A percentile compares a stretch with the other conserved stretches of the same genome.
Conservation (phyloP, 495 filamentous ascomycete genomes). For the Neohortaea acidophila region DNA sequence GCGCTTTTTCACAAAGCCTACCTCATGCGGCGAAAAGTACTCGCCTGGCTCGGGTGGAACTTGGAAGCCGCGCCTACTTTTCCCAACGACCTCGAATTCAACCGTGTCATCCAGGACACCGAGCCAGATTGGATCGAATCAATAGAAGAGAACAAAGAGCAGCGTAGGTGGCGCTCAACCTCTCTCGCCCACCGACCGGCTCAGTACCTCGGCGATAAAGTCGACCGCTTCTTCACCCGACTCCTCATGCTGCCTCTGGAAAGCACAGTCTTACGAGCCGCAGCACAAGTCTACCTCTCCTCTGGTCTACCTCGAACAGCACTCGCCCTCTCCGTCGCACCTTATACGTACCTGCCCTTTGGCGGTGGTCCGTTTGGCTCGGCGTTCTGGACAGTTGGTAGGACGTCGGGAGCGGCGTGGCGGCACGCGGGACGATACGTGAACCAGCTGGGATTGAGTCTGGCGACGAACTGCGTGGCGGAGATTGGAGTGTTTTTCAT, state of each 20-base stretch:
- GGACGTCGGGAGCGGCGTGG: neutral
- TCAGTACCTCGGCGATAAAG: neutral
- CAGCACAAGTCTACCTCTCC: neutral
- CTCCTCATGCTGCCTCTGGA: conserved; percentile 5
- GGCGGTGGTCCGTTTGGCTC: neutral
- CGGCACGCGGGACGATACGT: neutral
- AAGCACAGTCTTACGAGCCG: conserved; percentile 4
- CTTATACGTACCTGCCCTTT: neutral
- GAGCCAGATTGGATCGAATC: too few species aligned
- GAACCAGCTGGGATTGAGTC: conserved; percentile 8
- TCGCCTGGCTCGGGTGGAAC: neutral
- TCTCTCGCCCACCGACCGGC: conserved; percentile 1
- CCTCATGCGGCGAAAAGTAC: neutral
- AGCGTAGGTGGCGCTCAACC: conserved; percentile 1
- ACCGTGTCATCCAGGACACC: too few species aligned
- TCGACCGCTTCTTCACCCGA: conserved; percentile 5
- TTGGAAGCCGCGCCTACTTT: neutral
- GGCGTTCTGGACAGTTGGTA: neutral
- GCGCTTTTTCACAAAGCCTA: neutral
- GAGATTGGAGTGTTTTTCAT: neutral
- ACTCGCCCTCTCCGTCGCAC: neutral
- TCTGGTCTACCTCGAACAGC: conserved; percentile 3
- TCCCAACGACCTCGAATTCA: neutral
- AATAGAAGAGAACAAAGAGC: too few species aligned
- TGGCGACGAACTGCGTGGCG: conserved; percentile 1